Percentiles rank a stretch among this genome's conserved stretches.
phyloP scores from a whole-genome alignment of 441 rosid genomes.

The Eutrema salsugineum region DNA sequence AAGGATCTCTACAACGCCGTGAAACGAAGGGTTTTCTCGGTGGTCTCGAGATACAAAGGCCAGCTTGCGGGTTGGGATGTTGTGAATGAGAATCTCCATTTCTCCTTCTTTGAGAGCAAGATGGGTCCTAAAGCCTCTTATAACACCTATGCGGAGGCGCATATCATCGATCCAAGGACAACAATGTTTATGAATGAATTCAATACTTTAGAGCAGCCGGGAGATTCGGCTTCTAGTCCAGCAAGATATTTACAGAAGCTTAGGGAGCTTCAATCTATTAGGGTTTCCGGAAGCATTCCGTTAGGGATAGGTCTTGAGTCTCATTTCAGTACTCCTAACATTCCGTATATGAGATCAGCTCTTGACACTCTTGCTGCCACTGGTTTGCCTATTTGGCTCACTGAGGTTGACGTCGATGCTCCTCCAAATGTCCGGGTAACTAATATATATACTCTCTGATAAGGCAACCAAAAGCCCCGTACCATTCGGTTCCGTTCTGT shows the following conservation, averaged over 20 bases:
- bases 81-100: slow-evolving; percentile 64
- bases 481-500: background rate
- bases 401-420: slow-evolving; percentile 57
- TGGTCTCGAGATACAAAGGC: slow-evolving; percentile 53
- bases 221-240: slow-evolving; percentile 35
- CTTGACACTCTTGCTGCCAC: slow-evolving; percentile 55
- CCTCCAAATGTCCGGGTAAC: slow-evolving; percentile 6
- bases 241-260: slow-evolving; percentile 46
- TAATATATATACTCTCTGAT: background rate
- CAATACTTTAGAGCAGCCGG: slow-evolving; percentile 55
- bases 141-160: slow-evolving; percentile 30
- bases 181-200: slow-evolving; percentile 59
- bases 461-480: background rate
- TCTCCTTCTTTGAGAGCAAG: slow-evolving; percentile 48
- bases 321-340: slow-evolving; percentile 49
- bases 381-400: slow-evolving; percentile 65
- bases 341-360: slow-evolving; percentile 64
- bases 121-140: slow-evolving; percentile 42
- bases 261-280: slow-evolving; percentile 29
- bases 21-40: slow-evolving; percentile 31
- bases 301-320: slow-evolving; percentile 64
- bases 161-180: slow-evolving; percentile 23
- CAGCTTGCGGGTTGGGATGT: slow-evolving; percentile 63
- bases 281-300: slow-evolving; percentile 7
- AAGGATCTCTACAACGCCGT: slow-evolving; percentile 33